Base-by-base conservation (phyloP, 306 rosid genomes). In the Datisca glomerata region DNA sequence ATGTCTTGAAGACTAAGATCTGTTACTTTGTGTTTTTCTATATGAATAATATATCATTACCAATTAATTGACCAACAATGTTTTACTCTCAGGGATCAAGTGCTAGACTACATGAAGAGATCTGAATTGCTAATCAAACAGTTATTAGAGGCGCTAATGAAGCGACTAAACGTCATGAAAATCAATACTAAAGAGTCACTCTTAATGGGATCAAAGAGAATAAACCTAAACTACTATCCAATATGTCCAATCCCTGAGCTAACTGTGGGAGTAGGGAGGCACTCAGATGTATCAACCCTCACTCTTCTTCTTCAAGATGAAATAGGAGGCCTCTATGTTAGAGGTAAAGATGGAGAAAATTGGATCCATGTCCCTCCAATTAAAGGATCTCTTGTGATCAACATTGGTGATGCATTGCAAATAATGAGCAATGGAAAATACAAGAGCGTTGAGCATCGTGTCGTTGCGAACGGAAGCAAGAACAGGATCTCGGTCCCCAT, bases 371-470 rank as follows among this genome's bases (percentile, higher is more conserved):
- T 75, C 34, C 53, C 73, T 0, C 85, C 85, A 0, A 9, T 72
- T 7, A 10, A 53, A 0, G 78, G 73, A 1, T 61, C 85, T 8
- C 27, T 80, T 0, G 78, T 80, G 23, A 72, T 80, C 58, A 72
- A 80, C 52, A 24, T 80, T 7, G 78, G 81, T 4, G 85, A 31
- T 31, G 36, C 36, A 8, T 31, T 31, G 36, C 36, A 31, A 14
- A 64, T 80, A 21, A 56, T 75, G 73, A 80, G 85, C 68, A 80
- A 80, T 15, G 85, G 92, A 0, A 3, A 53, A 34, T 75, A 75
- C 64, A 68, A 57, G 55, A 80, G 92, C 41, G 41, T 66, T 15
- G 69, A 75, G 73, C 92, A 80, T 3, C 31, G 71, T 18, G 85
- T 75, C 28, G 47, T 41, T 5, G 69, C 78, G 2, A 80, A 57